phyloP scores from a whole-genome alignment of 2,329 filamentous ascomycete genomes.

The Colletotrichum filicis region DNA sequence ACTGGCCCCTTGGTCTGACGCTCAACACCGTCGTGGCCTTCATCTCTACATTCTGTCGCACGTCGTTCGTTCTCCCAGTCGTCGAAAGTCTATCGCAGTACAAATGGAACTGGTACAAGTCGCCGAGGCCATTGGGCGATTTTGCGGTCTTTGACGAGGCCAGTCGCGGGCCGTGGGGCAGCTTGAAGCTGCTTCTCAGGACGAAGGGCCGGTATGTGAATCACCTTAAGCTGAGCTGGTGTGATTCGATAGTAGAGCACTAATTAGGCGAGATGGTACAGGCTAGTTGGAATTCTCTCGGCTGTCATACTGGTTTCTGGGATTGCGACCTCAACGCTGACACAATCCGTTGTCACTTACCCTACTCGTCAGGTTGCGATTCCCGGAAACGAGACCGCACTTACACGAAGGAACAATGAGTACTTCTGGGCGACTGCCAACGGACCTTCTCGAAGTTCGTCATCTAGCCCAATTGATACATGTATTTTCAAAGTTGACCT shows the following conservation, averaged over 20 bases:
- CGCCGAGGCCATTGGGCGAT: slow-evolving; percentile 30
- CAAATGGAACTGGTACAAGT: slow-evolving; percentile 37
- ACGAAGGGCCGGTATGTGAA: slow-evolving; percentile 10
- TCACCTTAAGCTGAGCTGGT: not conserved
- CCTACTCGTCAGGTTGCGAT: not conserved
- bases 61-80: slow-evolving; percentile 39
- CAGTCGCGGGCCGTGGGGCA: slow-evolving; percentile 36
- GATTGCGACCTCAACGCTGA: slow-evolving; percentile 33
- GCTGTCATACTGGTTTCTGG: slow-evolving; percentile 29
- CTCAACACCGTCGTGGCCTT: slow-evolving; percentile 43
- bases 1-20: slow-evolving; percentile 39
- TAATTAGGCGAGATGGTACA: not conserved
- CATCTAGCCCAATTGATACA: too few species aligned
- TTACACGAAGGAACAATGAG: not conserved
- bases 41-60: slow-evolving; percentile 40
- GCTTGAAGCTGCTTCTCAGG: slow-evolving; percentile 22
- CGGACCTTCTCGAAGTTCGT: not conserved
- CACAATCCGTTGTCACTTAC: slow-evolving; percentile 33
- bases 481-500: not conserved
- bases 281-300: slow-evolving; percentile 13
- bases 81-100: slow-evolving; percentile 39
- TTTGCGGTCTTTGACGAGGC: slow-evolving; percentile 34
- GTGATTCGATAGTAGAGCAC: not conserved
- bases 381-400: not conserved
- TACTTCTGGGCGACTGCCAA: slow-evolving; percentile 20